Percentiles rank a stretch among this genome's conserved stretches.
Evolutionary conservation across 108 stramenopile genomes (phyloP).

Genomic region (Discostella stelligeroides): DNA sequence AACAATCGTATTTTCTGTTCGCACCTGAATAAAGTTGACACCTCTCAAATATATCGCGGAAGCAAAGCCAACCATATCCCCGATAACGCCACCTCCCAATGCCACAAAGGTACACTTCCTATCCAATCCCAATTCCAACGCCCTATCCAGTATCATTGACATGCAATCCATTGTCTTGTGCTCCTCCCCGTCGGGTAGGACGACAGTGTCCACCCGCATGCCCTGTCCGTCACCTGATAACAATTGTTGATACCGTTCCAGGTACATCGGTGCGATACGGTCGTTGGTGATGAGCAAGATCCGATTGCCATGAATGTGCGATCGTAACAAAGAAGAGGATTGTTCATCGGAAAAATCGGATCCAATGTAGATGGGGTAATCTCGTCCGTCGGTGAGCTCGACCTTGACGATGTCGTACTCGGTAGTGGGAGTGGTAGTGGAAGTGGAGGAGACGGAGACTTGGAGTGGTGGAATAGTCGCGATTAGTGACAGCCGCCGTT

Average conservation of each 20-base stretch:
- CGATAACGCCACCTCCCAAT: constrained; percentile 97
- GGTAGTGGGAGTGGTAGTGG: constrained; percentile 16
- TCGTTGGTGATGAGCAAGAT: constrained; percentile 84
- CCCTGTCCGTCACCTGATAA: constrained; percentile 18
- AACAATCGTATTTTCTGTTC: background rate
- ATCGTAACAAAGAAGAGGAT: constrained; percentile 31
- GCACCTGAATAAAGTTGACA: constrained; percentile 93
- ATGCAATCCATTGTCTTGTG: constrained; percentile 74
- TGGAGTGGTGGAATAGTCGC: background rate
- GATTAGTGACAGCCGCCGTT: background rate
- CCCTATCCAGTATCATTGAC: constrained; percentile 73
- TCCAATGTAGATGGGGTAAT: constrained; percentile 92
- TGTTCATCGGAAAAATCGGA: constrained; percentile 65
- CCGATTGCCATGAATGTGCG: constrained; percentile 60
- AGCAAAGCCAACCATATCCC: constrained; percentile 99
- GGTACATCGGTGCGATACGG: constrained; percentile 74
- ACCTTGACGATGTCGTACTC: constrained; percentile 78
- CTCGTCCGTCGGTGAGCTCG: constrained; percentile 75
- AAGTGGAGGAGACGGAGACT: constrained; percentile 16
- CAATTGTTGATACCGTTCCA: constrained; percentile 66
- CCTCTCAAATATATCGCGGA: constrained; percentile 97
- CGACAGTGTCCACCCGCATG: constrained; percentile 63
- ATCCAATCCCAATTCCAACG: constrained; percentile 76
- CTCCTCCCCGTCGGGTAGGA: constrained; percentile 88
- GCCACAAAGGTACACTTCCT: constrained; percentile 94